A percentile compares a stretch with the other conserved stretches of the same genome.
phyloP scores from a whole-genome alignment of 345 rosid genomes.

The Balakata baccata region DNA sequence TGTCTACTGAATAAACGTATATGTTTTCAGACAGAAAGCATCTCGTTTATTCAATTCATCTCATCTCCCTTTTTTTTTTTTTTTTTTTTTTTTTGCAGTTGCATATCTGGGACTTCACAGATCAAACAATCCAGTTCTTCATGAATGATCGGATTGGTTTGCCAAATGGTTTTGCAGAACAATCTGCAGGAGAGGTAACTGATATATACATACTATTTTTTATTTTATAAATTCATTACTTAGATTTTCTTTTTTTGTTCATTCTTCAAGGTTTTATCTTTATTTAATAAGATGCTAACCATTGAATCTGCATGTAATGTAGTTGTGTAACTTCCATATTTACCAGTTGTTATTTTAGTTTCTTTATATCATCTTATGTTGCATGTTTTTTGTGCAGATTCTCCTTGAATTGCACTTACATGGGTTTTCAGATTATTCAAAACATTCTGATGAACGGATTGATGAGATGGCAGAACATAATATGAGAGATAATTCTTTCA shows the following conservation, averaged over 20 bases:
- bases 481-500: not conserved
- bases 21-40: not conserved
- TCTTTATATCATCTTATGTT: constrained; percentile 13
- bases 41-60: constrained; percentile 13
- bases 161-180: constrained; percentile 18
- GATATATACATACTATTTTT: no score
- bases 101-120: constrained; percentile 91
- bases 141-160: constrained; percentile 44
- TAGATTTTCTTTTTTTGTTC: no score
- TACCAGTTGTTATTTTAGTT: constrained; percentile 4
- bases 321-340: not conserved
- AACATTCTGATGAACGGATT: constrained; percentile 40
- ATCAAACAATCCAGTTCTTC: constrained; percentile 60
- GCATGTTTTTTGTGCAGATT: constrained; percentile 40
- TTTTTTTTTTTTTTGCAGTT: constrained; percentile 58
- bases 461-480: constrained; percentile 7
- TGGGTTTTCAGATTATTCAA: constrained; percentile 74
- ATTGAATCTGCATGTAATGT: not conserved
- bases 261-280: not conserved
- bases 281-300: not conserved
- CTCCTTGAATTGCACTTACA: constrained; percentile 77
- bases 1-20: not conserved
- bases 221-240: no score
- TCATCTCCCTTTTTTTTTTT: no score
- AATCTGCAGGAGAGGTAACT: constrained; percentile 16